Evolutionary conservation across 352 stramenopile species (phyloP), one percentile per base, ranked within the genome.

Genomic region (Plasmopara viticola): DNA sequence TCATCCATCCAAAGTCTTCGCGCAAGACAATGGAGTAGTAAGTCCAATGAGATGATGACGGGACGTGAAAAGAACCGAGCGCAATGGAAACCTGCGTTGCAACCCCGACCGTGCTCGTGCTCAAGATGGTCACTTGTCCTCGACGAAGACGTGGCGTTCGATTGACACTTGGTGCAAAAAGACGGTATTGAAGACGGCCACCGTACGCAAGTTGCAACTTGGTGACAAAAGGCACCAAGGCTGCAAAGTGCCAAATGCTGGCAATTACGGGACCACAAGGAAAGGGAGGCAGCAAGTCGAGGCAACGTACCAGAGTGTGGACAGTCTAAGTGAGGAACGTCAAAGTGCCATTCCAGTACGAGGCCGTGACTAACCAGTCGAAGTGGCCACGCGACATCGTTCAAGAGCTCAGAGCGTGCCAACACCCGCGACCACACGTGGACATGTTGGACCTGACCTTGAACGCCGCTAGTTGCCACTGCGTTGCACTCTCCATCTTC

Each of bases 1-100:
- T 54, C 48, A 90, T 74, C 79, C 77, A 90, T 0, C 70, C 79
- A 51, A 88, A 90, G 60, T 90, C 79, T 60, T 90, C 77, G 1
- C 79, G 74, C 13, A 90, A 54, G 4, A 90, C 54, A 0, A 71
- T 69, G 6, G 72, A 84, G 55, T 88, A 87, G 42, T 66, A 72
- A 2, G 74, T 85, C 79, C 79, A 90, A 4, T 41, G 28, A n/a
- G 55, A 68, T 0, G 53, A 39, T 1, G 17, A 53, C 0, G 77
- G 79, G 14, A 87, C 40, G 10, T 73, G 59, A 39, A 87, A 90
- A 2, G 68, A 76, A 12, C 72, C 56, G 14, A 90, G 35, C 5
- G 71, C 66, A 1, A 80, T 37, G 6, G 77, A 86, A 3, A 88
- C 52, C 37, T 73, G 66, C 17, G 51, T 68, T 2, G 50, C 48